Conservation (phyloP, 1,284 basidiomycete genomes). For the Puccinia triticina region DNA sequence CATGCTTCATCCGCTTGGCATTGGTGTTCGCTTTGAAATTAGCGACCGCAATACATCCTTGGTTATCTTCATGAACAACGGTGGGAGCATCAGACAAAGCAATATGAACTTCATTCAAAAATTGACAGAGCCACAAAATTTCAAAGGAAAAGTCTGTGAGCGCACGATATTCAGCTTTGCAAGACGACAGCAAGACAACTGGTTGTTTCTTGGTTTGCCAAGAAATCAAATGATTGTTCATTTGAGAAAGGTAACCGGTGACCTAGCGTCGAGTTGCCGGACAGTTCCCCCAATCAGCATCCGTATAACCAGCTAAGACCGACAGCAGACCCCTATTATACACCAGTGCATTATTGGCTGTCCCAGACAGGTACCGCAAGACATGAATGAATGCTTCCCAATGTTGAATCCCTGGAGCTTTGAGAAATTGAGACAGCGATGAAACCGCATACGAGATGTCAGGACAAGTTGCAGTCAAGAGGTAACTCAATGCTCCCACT, state of each 20-base stretch:
- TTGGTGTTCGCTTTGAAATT: not conserved
- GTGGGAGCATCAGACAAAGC: not conserved
- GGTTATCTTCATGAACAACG: not conserved
- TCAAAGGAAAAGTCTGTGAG: not conserved
- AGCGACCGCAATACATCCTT: not conserved
- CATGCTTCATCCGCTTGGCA: too few relatives aligned
- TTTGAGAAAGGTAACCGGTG: not conserved
- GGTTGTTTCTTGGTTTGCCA: conserved; percentile 7
- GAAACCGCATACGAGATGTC: not conserved
- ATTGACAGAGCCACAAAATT: not conserved
- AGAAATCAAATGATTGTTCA: not conserved
- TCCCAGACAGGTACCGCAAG: not conserved
- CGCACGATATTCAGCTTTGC: conserved; percentile 11
- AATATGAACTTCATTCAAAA: not conserved
- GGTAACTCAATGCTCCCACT: too few relatives aligned
- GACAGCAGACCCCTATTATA: not conserved
- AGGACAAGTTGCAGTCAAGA: not conserved
- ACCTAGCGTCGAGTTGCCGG: not conserved
- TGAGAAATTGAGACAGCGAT: not conserved
- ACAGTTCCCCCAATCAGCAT: too few relatives aligned
- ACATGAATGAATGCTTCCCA: not conserved
- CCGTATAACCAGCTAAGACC: not conserved
- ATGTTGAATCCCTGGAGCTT: not conserved
- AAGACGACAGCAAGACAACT: conserved; percentile 3
- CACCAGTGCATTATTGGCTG: not conserved